Percentiles rank a stretch among this genome's conserved stretches.
phyloP scores from a whole-genome alignment of 257 asterid genomes.

The Primulina huaijiensis region DNA sequence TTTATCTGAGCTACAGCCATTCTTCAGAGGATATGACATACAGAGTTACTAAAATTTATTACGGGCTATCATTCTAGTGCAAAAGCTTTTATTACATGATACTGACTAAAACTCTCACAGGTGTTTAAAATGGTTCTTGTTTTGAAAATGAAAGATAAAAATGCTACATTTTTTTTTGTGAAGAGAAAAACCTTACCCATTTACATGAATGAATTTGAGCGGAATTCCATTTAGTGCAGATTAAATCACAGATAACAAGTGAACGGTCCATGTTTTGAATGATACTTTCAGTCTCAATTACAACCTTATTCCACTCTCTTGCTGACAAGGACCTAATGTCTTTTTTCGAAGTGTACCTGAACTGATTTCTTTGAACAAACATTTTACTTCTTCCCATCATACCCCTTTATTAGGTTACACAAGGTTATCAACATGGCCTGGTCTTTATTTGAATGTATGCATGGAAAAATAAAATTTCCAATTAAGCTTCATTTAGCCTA shows the following conservation, averaged over 20 bases:
- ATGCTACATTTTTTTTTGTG: neutral
- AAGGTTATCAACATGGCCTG: neutral
- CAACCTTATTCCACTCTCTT: neutral
- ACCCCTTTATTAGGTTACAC: neutral
- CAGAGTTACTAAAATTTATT: neutral
- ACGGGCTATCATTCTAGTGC: neutral
- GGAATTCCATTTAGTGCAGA: neutral
- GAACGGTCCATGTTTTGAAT: neutral
- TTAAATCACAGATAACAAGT: neutral
- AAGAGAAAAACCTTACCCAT: neutral
- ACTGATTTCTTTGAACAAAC: neutral
- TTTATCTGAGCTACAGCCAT: neutral
- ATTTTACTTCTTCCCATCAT: neutral
- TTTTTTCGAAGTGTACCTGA: neutral
- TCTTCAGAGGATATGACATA: neutral
- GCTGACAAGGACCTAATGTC: neutral
- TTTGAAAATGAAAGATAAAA: too few species aligned
- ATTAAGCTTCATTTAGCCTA: slow-evolving; percentile 7
- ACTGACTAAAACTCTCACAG: neutral
- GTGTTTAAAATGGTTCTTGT: neutral
- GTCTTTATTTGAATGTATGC: neutral
- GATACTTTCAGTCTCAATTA: neutral
- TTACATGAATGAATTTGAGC: neutral
- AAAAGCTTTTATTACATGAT: neutral
- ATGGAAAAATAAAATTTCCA: neutral